Evolutionary conservation across 2,329 filamentous ascomycete genomes (phyloP).

Genomic region (Beauveria medogensis): DNA sequence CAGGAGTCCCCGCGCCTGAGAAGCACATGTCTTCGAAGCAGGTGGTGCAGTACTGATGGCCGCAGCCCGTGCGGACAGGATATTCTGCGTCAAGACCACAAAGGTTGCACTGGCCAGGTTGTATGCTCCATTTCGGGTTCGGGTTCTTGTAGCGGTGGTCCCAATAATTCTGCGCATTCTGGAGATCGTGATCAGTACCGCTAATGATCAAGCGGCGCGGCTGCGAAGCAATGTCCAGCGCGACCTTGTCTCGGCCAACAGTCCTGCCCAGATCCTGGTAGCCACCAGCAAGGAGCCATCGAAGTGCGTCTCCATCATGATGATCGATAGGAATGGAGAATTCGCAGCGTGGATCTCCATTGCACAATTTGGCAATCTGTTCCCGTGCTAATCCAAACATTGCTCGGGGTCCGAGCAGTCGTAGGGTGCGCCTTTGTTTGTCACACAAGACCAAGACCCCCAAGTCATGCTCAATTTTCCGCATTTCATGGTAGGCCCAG

Average conservation of each 20-base stretch:
- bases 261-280: neutral
- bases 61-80: neutral
- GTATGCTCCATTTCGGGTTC: neutral
- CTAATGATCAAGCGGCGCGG: constrained; percentile 2
- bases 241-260: constrained; percentile 7
- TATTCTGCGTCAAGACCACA: neutral
- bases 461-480: neutral
- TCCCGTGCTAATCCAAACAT: neutral
- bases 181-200: constrained; percentile 1
- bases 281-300: constrained; percentile 2
- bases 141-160: neutral
- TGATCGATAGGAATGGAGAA: neutral
- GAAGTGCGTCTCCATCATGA: neutral
- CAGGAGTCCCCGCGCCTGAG: neutral
- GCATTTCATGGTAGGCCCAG: constrained; percentile 3
- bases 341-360: neutral
- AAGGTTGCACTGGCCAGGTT: neutral
- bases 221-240: constrained; percentile 1
- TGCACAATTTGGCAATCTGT: neutral
- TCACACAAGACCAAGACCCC: constrained; percentile 4
- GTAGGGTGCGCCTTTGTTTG: neutral
- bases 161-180: neutral
- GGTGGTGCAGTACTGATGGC: neutral
- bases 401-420: neutral
- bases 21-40: constrained; percentile 11